Conservation (phyloP, 371 early-diverging fungal genomes). For the Mortierella sp. region DNA sequence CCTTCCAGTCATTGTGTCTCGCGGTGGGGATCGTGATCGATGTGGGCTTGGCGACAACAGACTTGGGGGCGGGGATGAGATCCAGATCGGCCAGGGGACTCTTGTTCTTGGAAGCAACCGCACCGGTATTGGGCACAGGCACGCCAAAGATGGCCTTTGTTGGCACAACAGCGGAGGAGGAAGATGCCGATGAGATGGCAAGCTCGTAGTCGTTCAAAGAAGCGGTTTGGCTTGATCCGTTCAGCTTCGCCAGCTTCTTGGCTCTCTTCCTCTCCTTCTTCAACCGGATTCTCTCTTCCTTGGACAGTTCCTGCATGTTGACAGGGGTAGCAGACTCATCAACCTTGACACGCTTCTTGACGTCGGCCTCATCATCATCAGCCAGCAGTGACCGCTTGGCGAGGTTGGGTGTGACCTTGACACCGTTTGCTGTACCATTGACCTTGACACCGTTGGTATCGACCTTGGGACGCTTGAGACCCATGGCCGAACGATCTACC, state of each 20-base stretch:
- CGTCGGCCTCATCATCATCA: slow-evolving; percentile 47
- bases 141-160: slow-evolving; percentile 36
- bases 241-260: slow-evolving; percentile 16
- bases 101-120: slow-evolving; percentile 6
- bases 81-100: slow-evolving; percentile 56
- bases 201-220: slow-evolving; percentile 46
- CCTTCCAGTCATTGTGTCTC: slow-evolving; percentile 38
- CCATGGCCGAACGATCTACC: slow-evolving; percentile 35
- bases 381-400: slow-evolving; percentile 36
- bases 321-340: neutral
- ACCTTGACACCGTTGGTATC: slow-evolving; percentile 22
- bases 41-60: slow-evolving; percentile 15
- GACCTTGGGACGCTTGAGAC: slow-evolving; percentile 26
- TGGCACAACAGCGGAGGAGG: neutral
- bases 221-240: neutral
- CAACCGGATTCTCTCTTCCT: slow-evolving; percentile 36
- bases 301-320: slow-evolving; percentile 20
- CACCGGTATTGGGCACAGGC: slow-evolving; percentile 8
- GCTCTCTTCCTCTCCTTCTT: slow-evolving; percentile 38
- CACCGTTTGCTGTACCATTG: slow-evolving; percentile 21
- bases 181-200: slow-evolving; percentile 26
- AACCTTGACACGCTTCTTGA: slow-evolving; percentile 38
- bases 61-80: neutral
- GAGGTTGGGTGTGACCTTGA: slow-evolving; percentile 19
- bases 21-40: slow-evolving; percentile 24